phyloP scores from a whole-genome alignment of 768 basidiomycete genomes.

The Russula dissimulans region DNA sequence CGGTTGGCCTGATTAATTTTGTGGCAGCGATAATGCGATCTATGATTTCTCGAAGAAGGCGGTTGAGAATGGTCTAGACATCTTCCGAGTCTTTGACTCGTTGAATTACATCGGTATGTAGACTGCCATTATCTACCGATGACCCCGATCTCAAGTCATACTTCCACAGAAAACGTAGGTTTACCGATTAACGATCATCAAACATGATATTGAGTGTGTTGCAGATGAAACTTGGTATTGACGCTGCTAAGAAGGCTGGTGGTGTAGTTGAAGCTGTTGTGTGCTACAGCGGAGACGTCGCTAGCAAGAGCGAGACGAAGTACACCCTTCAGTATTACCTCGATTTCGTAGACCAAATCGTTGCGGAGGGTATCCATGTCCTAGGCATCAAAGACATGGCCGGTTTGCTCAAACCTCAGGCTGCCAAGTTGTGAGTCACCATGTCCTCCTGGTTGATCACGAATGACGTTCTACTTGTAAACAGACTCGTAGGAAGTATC shows the following conservation, averaged over 20 bases:
- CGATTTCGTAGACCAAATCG: slow-evolving; percentile 88
- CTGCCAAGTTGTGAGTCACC: slow-evolving; percentile 73
- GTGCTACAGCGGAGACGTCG: slow-evolving; percentile 98
- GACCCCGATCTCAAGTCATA: slow-evolving; percentile 1
- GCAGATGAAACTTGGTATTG: slow-evolving; percentile 95
- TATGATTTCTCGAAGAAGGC: slow-evolving; percentile 99
- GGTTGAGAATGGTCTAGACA: slow-evolving; percentile 98
- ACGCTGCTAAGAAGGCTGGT: slow-evolving; percentile 98
- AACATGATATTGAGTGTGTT: background rate
- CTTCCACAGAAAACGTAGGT: slow-evolving; percentile 58
- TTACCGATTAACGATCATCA: background rate
- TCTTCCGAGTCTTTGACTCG: slow-evolving; percentile 99
- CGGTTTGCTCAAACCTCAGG: slow-evolving; percentile 88
- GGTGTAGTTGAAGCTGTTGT: slow-evolving; percentile 96
- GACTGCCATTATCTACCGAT: too few species aligned
- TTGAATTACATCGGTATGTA: slow-evolving; percentile 91
- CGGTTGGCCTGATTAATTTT: background rate
- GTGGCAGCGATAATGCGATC: slow-evolving; percentile 84
- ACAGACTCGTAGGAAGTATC: slow-evolving; percentile 86
- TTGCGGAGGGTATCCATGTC: slow-evolving; percentile 91
- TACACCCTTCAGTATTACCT: slow-evolving; percentile 98
- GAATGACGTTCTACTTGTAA: background rate
- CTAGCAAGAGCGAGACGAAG: slow-evolving; percentile 89
- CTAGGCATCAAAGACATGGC: slow-evolving; percentile 99
- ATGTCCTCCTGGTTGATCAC: slow-evolving; percentile 1